These are phyloP conservation scores for Tuctoria greenei DNA, from an alignment of 176 grass and related monocot species.

Conservation along the genomic window DNA sequence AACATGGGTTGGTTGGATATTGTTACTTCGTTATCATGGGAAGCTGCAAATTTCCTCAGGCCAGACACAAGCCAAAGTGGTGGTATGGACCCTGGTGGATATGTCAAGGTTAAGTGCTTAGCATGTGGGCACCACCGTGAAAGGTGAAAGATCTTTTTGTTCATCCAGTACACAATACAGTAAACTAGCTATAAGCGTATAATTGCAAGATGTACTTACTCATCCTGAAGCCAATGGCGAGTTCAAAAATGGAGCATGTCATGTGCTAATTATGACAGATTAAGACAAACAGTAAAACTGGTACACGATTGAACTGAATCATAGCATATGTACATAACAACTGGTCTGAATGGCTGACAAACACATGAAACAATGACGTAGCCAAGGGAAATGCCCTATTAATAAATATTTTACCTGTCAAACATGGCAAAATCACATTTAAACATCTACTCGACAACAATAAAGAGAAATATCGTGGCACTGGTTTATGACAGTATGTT, in stretches of 20 bases:
- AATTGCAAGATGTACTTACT: background rate
- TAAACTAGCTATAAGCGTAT: constrained; percentile 19
- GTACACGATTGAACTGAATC: background rate
- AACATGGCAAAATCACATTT: background rate
- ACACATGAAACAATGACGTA: constrained; percentile 5
- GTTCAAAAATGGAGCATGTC: no score
- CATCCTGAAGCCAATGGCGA: no score
- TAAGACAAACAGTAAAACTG: background rate
- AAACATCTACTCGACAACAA: background rate
- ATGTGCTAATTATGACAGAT: background rate
- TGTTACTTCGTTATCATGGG: constrained; percentile 76
- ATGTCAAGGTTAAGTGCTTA: constrained; percentile 97
- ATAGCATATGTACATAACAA: background rate
- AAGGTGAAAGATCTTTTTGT: constrained; percentile 58
- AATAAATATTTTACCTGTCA: background rate
- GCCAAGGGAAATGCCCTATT: background rate
- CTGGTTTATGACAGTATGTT: background rate
- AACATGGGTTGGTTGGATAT: constrained; percentile 86
- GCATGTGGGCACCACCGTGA: constrained; percentile 69
- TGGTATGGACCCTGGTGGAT: constrained; percentile 89
- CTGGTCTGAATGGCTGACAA: background rate
- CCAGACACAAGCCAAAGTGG: constrained; percentile 76
- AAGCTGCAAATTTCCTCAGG: constrained; percentile 86
- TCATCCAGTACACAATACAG: constrained; percentile 12
- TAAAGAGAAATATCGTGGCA: background rate